Conservation (phyloP, 2,329 filamentous ascomycete species). For the Aspergillus sclerotialis region DNA sequence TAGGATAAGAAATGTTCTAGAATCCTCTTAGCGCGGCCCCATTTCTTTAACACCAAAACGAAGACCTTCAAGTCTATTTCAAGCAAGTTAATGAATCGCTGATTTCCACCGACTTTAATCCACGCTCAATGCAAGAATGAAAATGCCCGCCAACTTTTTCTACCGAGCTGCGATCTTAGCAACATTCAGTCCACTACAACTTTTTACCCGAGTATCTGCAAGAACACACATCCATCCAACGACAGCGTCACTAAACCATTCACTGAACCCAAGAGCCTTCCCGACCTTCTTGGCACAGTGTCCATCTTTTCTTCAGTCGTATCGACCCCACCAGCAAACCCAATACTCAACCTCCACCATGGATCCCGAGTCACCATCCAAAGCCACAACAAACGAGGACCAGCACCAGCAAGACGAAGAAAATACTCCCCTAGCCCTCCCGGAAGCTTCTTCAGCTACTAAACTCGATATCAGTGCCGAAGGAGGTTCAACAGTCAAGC, state of each 20-base stretch:
- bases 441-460: constrained; percentile 77
- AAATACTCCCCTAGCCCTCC: constrained; percentile 57
- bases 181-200: too few relatives aligned
- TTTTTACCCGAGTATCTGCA: too few relatives aligned
- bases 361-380: constrained; percentile 6
- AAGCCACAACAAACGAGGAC: constrained; percentile 8
- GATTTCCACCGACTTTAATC: too few relatives aligned
- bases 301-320: constrained; percentile 10
- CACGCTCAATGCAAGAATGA: too few relatives aligned
- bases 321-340: constrained; percentile 5
- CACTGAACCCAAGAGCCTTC: constrained; percentile 9
- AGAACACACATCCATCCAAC: constrained; percentile 10
- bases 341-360: constrained; percentile 8
- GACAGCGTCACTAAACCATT: constrained; percentile 4
- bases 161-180: too few relatives aligned
- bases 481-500: constrained; percentile 41
- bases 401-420: constrained; percentile 7
- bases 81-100: too few relatives aligned
- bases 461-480: constrained; percentile 66
- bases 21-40: constrained; percentile 7
- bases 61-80: not conserved
- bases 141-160: too few relatives aligned
- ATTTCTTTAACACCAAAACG: not conserved
- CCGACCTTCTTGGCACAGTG: constrained; percentile 23
- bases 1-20: constrained; percentile 8